Conservation (phyloP, 345 rosid genomes). For the Eucalyptus sp. region DNA sequence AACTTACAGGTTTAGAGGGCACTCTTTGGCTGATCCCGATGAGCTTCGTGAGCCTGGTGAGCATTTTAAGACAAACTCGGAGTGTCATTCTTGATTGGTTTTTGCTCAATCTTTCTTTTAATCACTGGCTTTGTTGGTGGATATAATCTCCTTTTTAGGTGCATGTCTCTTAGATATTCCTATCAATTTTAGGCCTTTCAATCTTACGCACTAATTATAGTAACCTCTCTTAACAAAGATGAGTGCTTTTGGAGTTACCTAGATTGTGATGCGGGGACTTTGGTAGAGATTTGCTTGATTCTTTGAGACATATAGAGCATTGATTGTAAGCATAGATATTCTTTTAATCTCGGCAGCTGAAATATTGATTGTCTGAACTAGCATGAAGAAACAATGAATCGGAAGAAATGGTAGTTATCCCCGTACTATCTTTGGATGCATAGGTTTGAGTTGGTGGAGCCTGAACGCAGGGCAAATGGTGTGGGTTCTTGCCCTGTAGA, state of each 20-base stretch:
- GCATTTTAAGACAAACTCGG: neutral
- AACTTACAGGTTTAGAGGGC: slow-evolving; percentile 56
- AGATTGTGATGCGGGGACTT: neutral
- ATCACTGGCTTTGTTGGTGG: neutral
- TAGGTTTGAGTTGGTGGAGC: neutral
- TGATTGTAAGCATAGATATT: neutral
- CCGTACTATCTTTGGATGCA: neutral
- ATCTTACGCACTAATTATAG: neutral
- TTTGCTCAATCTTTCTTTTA: neutral
- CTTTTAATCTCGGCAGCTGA: neutral
- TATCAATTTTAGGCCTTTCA: neutral
- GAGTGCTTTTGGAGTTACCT: neutral
- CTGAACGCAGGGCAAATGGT: neutral
- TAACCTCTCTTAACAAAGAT: neutral
- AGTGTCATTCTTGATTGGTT: neutral
- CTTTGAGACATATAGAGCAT: neutral
- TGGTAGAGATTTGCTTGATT: neutral
- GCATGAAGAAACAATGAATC: neutral
- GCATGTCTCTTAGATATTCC: neutral
- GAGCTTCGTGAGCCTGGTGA: slow-evolving; percentile 60
- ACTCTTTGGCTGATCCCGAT: slow-evolving; percentile 65
- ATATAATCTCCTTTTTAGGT: neutral
- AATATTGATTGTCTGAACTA: neutral
- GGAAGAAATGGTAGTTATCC: neutral
- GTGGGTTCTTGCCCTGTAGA: neutral